Conservation (phyloP, 2,329 filamentous ascomycete species). For the Plenodomus tracheiphilus region DNA sequence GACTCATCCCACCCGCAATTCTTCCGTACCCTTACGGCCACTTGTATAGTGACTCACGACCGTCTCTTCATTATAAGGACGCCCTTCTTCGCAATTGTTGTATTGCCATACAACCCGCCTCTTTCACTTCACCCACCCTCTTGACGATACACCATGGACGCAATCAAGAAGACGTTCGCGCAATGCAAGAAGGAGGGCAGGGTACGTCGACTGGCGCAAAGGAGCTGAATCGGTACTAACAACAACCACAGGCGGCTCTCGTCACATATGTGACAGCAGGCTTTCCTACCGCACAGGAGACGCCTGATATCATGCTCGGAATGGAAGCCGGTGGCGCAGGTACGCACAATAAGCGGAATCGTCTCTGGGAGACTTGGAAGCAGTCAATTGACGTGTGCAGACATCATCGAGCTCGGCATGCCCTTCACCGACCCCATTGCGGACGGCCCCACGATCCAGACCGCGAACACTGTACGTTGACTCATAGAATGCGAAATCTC, state of each 20-base stretch:
- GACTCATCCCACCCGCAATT: slow-evolving; percentile 18
- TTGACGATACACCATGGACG: slow-evolving; percentile 44
- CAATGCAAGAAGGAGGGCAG: slow-evolving; percentile 55
- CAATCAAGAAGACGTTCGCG: slow-evolving; percentile 55
- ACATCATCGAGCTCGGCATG: slow-evolving; percentile 92
- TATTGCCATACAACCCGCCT: slow-evolving; percentile 1
- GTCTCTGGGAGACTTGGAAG: not conserved
- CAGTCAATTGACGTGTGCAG: slow-evolving; percentile 51
- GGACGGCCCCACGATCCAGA: slow-evolving; percentile 96
- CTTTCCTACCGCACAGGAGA: slow-evolving; percentile 80
- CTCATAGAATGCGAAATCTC: slow-evolving; percentile 23
- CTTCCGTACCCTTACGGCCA: slow-evolving; percentile 8
- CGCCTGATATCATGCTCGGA: slow-evolving; percentile 79
- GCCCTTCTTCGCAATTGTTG: not conserved
- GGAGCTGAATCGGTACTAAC: slow-evolving; percentile 12
- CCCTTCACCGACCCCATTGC: slow-evolving; percentile 98
- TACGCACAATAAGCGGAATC: slow-evolving; percentile 47
- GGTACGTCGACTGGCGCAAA: slow-evolving; percentile 24
- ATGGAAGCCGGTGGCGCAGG: slow-evolving; percentile 93
- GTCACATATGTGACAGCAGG: slow-evolving; percentile 97
- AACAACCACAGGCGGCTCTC: slow-evolving; percentile 67
- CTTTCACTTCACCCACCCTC: not conserved
- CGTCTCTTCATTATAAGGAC: slow-evolving; percentile 9
- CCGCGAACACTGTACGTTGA: slow-evolving; percentile 75
- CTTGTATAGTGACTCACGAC: slow-evolving; percentile 18